Evolutionary conservation across 257 asterid genomes (phyloP).

Genomic region (Nicotiana sylvestris): DNA sequence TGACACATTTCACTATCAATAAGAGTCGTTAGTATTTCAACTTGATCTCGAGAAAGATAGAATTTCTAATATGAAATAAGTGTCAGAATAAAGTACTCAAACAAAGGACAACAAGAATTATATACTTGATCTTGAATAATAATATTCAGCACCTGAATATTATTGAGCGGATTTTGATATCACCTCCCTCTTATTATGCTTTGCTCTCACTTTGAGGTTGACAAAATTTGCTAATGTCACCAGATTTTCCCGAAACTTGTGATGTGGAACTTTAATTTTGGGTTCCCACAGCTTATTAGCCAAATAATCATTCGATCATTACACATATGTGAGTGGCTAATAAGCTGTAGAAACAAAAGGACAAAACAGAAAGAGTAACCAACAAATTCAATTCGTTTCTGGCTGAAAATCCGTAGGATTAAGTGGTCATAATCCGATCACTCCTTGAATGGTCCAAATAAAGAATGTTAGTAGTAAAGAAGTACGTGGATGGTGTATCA

Average conservation of each 20-base stretch:
- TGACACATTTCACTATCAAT: neutral
- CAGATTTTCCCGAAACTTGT: neutral
- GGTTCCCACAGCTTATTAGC: neutral
- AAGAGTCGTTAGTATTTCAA: too few relatives aligned
- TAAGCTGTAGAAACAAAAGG: neutral
- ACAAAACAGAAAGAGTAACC: neutral
- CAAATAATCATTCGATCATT: neutral
- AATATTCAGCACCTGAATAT: neutral
- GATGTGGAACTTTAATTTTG: neutral
- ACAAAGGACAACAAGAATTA: neutral
- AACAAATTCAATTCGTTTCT: neutral
- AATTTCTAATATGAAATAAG: too few relatives aligned
- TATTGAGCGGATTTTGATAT: neutral
- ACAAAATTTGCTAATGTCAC: neutral
- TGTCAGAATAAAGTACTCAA: too few relatives aligned
- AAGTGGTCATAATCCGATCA: too few relatives aligned
- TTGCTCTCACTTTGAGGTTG: neutral
- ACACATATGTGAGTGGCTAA: neutral
- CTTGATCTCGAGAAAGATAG: too few relatives aligned
- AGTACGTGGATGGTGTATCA: neutral
- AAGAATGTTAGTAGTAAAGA: too few relatives aligned
- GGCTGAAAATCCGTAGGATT: too few relatives aligned
- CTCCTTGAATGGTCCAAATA: too few relatives aligned
- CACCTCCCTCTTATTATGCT: neutral
- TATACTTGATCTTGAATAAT: neutral